Evolutionary conservation across 2,329 filamentous ascomycete species (phyloP).

Genomic region (Amauroascus verrucosus): DNA sequence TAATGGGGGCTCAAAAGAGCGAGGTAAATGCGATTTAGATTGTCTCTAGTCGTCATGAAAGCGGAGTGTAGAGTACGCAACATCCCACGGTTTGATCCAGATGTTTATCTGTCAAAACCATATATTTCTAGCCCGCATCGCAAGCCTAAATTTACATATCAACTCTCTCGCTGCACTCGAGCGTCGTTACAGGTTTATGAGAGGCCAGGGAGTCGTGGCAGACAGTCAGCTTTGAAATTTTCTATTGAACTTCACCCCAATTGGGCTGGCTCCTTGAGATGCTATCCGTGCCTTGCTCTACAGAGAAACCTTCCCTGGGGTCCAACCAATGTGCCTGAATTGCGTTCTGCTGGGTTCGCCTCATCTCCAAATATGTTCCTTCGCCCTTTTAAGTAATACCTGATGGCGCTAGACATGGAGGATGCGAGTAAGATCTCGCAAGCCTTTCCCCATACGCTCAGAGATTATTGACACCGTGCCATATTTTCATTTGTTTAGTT

Average conservation of each 20-base stretch:
- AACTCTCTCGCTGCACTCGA: neutral
- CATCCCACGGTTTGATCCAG: neutral
- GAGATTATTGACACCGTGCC: too few species aligned
- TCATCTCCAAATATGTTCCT: neutral
- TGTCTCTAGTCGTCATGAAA: neutral
- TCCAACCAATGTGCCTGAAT: neutral
- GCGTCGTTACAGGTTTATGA: neutral
- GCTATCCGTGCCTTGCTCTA: neutral
- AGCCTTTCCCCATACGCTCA: too few species aligned
- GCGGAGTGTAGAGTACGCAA: too few species aligned
- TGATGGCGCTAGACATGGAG: too few species aligned
- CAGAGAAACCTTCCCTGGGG: neutral
- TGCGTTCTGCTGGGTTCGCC: neutral
- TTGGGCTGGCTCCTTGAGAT: neutral
- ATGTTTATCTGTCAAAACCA: neutral
- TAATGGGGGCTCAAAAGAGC: neutral
- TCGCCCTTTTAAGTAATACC: too few species aligned
- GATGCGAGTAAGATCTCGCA: too few species aligned
- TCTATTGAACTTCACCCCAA: neutral
- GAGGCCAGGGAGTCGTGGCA: neutral
- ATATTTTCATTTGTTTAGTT: too few species aligned
- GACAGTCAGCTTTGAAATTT: conserved; percentile 4
- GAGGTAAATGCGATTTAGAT: neutral
- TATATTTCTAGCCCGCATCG: neutral
- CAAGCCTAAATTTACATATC: neutral